Evolutionary conservation across 768 basidiomycete species (phyloP).

Genomic region (Nevesoporus exiguus): DNA sequence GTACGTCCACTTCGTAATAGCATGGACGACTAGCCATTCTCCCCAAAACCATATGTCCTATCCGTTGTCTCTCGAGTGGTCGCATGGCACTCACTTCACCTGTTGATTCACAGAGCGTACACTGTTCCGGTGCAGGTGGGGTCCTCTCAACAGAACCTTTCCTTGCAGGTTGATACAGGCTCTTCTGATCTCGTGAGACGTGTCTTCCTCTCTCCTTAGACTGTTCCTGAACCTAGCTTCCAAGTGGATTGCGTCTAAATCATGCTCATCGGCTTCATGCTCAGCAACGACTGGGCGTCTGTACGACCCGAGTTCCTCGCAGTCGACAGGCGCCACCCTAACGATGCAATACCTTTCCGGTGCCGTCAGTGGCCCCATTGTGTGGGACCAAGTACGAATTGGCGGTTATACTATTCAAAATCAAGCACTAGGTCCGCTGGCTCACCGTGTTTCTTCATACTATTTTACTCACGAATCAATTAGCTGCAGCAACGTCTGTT

Average conservation of each 20-base stretch:
- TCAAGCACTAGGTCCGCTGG: conserved; percentile 64
- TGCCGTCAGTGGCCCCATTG: conserved; percentile 55
- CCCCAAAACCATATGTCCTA: not conserved
- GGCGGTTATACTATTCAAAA: conserved; percentile 61
- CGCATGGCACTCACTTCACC: not conserved
- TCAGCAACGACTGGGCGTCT: conserved; percentile 40
- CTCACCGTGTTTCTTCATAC: not conserved
- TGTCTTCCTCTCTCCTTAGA: not conserved
- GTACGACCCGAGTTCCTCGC: conserved; percentile 55
- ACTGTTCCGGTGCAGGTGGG: conserved; percentile 61
- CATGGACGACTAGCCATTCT: not conserved
- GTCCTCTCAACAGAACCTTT: conserved; percentile 43
- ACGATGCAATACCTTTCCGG: conserved; percentile 60
- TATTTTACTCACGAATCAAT: not conserved
- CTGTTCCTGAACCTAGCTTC: not conserved
- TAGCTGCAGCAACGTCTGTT: conserved; percentile 60
- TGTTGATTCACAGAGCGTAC: conserved; percentile 49
- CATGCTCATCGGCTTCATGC: conserved; percentile 58
- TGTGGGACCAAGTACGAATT: conserved; percentile 63
- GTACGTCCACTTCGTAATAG: conserved; percentile 33
- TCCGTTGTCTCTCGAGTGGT: not conserved
- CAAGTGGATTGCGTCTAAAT: conserved; percentile 73
- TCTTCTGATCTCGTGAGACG: conserved; percentile 71
- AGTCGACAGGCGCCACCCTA: conserved; percentile 42
- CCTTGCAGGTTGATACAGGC: conserved; percentile 76